phyloP scores from a whole-genome alignment of 306 rosid genomes.

The Albizia julibrissin region DNA sequence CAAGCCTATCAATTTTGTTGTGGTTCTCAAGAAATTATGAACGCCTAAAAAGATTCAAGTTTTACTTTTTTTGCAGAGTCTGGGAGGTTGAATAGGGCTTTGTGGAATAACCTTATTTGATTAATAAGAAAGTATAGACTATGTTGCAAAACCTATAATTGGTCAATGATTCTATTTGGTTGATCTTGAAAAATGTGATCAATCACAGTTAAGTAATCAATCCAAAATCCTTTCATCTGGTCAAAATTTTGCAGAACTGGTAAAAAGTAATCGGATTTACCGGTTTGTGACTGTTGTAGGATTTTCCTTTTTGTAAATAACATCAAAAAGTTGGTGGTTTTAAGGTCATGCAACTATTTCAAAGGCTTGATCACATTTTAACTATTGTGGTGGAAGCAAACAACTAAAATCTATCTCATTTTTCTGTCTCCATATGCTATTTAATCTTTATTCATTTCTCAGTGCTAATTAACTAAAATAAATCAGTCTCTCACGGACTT shows the following conservation, averaged over 20 bases:
- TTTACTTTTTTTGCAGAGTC: not conserved
- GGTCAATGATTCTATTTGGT: not conserved
- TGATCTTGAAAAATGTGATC: not conserved
- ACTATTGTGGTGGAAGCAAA: no score
- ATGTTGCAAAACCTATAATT: not conserved
- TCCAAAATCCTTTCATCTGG: not conserved
- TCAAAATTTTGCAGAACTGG: no score
- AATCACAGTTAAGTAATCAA: not conserved
- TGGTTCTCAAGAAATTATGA: constrained; percentile 47
- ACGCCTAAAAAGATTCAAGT: not conserved
- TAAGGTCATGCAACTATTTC: no score
- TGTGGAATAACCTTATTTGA: not conserved
- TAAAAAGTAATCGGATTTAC: no score
- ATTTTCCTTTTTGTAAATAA: no score
- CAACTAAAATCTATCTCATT: no score
- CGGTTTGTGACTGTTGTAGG: no score
- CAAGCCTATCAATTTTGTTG: constrained; percentile 58
- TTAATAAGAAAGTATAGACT: not conserved
- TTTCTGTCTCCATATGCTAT: no score
- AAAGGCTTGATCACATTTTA: no score
- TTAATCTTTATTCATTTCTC: no score
- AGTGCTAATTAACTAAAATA: no score
- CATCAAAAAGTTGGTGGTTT: no score
- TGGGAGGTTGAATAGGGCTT: not conserved
- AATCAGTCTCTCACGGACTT: accelerated